phyloP scores from a whole-genome alignment of 2,329 filamentous ascomycete species.

The Ophiostoma ulmi region DNA sequence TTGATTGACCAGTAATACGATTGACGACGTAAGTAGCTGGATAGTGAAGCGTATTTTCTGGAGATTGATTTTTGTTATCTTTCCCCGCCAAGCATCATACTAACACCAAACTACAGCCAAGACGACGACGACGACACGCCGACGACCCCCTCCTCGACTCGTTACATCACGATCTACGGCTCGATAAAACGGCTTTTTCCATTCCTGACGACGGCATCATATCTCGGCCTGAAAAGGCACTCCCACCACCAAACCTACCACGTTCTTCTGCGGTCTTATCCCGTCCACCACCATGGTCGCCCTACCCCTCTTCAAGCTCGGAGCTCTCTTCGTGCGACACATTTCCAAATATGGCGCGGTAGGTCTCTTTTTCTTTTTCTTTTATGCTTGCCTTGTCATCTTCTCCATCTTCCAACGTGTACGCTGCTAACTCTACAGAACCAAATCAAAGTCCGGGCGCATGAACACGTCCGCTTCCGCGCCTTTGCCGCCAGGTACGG shows the following conservation, averaged over 20 bases:
- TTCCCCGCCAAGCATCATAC: not conserved
- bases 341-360: conserved; percentile 66
- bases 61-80: not conserved
- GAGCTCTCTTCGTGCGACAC: conserved; percentile 58
- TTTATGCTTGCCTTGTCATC: not conserved
- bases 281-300: conserved; percentile 50
- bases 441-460: conserved; percentile 60
- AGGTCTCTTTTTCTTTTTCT: conserved; percentile 33
- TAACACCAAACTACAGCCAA: not conserved
- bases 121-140: not conserved
- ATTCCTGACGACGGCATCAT: not conserved
- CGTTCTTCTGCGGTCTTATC: not conserved
- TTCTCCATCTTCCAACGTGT: not conserved
- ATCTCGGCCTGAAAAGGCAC: not conserved
- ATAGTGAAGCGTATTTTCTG: too few species aligned
- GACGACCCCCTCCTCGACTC: not conserved
- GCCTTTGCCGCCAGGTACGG: conserved; percentile 57
- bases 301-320: conserved; percentile 63
- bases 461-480: conserved; percentile 59
- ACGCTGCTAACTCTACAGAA: conserved; percentile 43
- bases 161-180: not conserved
- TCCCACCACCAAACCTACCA: not conserved
- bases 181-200: not conserved
- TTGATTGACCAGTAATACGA: not conserved
- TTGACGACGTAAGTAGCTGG: not conserved